Conservation (phyloP, 225 moss, liverwort and hornwort genomes). For the Asterella californica region DNA sequence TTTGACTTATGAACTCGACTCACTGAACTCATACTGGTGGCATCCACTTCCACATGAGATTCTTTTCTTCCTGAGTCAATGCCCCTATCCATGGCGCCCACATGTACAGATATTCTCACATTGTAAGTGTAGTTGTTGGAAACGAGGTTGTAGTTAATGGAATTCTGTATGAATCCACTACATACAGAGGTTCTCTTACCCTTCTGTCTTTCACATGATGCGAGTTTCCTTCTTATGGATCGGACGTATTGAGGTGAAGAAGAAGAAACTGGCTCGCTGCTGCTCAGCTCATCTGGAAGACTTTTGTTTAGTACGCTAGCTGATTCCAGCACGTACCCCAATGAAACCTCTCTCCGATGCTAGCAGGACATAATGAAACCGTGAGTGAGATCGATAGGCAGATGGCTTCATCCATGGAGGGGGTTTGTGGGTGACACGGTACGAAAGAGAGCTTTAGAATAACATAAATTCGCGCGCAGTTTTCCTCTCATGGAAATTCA, state of each 20-base stretch:
- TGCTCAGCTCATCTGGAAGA: not conserved
- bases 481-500: not conserved
- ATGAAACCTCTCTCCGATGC: not conserved
- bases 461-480: not conserved
- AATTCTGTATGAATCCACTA: too few relatives aligned
- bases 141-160: too few relatives aligned
- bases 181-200: too few relatives aligned
- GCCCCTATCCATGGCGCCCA: constrained; percentile 2
- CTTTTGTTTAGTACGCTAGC: not conserved
- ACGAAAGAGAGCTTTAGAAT: not conserved
- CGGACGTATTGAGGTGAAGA: not conserved
- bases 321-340: not conserved
- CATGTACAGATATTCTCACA: not conserved
- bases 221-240: not conserved
- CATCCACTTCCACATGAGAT: not conserved
- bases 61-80: not conserved
- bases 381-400: not conserved
- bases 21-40: constrained; percentile 1
- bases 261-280: not conserved
- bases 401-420: not conserved
- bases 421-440: not conserved
- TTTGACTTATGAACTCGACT: not conserved
- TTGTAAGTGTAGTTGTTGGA: too few relatives aligned
- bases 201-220: too few relatives aligned
- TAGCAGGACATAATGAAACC: not conserved